These are phyloP conservation scores for Fomitopsis pulvina DNA, from an alignment of 768 basidiomycete genomes.

Conservation along the genomic window DNA sequence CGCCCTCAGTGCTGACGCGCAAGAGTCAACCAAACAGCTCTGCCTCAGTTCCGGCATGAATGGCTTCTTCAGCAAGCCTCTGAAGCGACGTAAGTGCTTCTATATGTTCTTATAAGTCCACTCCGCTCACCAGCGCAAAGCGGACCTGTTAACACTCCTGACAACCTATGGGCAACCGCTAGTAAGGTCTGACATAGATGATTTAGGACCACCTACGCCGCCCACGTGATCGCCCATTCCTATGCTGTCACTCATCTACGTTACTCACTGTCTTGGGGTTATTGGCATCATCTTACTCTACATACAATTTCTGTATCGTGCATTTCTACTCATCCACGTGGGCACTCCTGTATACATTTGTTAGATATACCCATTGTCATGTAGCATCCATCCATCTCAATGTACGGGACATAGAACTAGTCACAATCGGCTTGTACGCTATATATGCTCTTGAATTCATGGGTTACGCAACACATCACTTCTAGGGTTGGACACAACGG, in stretches of 20 bases:
- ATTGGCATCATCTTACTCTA: too few relatives aligned
- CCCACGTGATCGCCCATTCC: not conserved
- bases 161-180: slow-evolving; percentile 41
- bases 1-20: slow-evolving; percentile 70
- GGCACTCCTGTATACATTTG: too few relatives aligned
- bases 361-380: too few relatives aligned
- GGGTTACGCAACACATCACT: too few relatives aligned
- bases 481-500: too few relatives aligned
- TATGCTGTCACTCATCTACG: not conserved
- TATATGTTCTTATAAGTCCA: not conserved
- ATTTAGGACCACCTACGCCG: not conserved
- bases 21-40: slow-evolving; percentile 68
- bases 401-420: too few relatives aligned
- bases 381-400: too few relatives aligned
- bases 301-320: too few relatives aligned
- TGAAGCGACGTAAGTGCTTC: slow-evolving; percentile 43
- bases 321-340: too few relatives aligned
- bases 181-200: slow-evolving; percentile 6
- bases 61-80: slow-evolving; percentile 66
- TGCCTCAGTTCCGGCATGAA: slow-evolving; percentile 81
- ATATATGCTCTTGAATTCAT: too few relatives aligned
- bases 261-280: too few relatives aligned
- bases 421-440: too few relatives aligned
- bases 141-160: slow-evolving; percentile 45
- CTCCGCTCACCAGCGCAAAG: slow-evolving; percentile 23